phyloP scores from a whole-genome alignment of 148 eudicot genomes.

The Gaultheria prostrata region DNA sequence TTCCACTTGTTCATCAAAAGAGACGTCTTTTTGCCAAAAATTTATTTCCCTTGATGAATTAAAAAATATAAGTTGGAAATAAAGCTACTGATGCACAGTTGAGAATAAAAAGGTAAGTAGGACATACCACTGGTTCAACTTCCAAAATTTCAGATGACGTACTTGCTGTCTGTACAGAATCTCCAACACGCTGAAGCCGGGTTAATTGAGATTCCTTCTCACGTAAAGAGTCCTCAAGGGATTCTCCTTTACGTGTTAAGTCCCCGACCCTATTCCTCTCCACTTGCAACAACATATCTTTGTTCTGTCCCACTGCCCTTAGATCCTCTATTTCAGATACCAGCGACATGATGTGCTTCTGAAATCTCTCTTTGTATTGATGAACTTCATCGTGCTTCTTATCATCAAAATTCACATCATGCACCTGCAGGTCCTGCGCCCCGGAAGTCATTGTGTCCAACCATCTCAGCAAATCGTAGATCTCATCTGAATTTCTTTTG shows the following conservation, averaged over 20 bases:
- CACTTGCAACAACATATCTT: conserved; percentile 53
- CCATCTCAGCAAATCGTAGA: conserved; percentile 66
- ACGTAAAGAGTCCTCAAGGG: conserved; percentile 57
- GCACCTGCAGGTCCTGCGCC: conserved; percentile 39
- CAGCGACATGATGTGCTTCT: conserved; percentile 49
- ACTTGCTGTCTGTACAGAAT: conserved; percentile 38
- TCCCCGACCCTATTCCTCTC: conserved; percentile 74
- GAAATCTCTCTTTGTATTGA: conserved; percentile 51
- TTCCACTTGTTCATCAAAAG: background rate
- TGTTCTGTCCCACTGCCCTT: conserved; percentile 50
- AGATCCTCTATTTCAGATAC: conserved; percentile 69
- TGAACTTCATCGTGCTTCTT: conserved; percentile 24
- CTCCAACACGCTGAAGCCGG: conserved; percentile 40
- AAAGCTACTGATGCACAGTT: background rate
- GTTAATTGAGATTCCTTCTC: conserved; percentile 60
- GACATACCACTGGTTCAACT: conserved; percentile 77
- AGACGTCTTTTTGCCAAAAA: background rate
- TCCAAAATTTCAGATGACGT: conserved; percentile 71
- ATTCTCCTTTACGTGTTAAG: conserved; percentile 46
- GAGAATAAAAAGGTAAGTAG: conserved; percentile 9
- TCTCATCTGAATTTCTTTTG: conserved; percentile 60
- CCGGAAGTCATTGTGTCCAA: conserved; percentile 49
- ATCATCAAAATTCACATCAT: conserved; percentile 36
- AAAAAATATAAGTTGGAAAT: background rate
- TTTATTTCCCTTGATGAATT: background rate